Conservation (phyloP, 176 grass and related monocot genomes). For the Themeda triandra region DNA sequence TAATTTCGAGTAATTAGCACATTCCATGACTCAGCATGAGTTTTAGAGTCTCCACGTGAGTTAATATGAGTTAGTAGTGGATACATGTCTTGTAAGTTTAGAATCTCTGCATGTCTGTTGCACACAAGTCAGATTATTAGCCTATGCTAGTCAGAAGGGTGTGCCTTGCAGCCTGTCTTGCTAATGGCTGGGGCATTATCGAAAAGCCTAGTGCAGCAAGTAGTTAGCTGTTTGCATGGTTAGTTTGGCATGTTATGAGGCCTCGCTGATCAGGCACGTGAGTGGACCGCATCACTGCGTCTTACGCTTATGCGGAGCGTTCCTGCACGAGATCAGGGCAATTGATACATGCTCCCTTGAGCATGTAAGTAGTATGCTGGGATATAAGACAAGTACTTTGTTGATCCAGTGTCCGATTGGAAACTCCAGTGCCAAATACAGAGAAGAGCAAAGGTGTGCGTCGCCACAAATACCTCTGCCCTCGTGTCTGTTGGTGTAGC, state of each 20-base stretch:
- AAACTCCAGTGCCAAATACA: too few species aligned
- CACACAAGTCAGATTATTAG: background rate
- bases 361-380: background rate
- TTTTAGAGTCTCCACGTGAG: background rate
- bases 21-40: background rate
- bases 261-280: background rate
- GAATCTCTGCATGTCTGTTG: background rate
- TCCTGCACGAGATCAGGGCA: background rate
- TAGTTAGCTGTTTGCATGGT: background rate
- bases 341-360: background rate
- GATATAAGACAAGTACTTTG: background rate
- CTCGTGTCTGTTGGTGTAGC: background rate
- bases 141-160: background rate
- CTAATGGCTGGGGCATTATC: background rate
- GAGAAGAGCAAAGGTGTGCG: background rate
- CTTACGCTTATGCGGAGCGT: background rate
- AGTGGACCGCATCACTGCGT: background rate
- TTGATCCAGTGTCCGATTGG: too few species aligned
- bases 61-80: background rate
- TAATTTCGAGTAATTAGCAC: background rate
- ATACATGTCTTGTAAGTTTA: background rate
- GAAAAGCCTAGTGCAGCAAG: background rate
- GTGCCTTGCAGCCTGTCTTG: background rate
- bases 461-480: background rate
- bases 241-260: background rate